phyloP scores from a whole-genome alignment of 2,329 filamentous ascomycete species.

The Fusarium sambucinum region DNA sequence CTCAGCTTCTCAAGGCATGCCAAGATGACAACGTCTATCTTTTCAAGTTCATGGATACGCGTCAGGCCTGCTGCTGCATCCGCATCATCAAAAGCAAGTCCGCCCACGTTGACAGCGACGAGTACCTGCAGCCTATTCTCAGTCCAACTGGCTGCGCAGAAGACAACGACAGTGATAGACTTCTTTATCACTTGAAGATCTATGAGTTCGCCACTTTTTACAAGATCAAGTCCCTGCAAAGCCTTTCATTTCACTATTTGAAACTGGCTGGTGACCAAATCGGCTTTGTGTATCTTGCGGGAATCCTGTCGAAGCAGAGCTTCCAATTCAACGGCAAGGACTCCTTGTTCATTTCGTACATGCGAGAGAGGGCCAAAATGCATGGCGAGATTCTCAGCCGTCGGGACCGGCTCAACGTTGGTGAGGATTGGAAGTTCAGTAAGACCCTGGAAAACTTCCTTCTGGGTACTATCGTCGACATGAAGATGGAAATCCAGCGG shows the following conservation, averaged over 20 bases:
- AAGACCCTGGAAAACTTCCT: not conserved
- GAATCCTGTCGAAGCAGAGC: not conserved
- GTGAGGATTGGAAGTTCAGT: not conserved
- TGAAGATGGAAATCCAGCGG: not conserved
- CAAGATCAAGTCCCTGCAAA: not conserved
- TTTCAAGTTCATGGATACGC: not conserved
- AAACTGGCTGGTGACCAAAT: not conserved
- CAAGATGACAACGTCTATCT: not conserved
- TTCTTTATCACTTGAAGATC: not conserved
- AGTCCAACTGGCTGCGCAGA: too few relatives aligned
- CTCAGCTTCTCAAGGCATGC: not conserved
- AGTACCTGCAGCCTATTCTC: not conserved
- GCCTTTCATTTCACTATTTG: not conserved
- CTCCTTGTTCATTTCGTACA: not conserved
- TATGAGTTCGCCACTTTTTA: not conserved
- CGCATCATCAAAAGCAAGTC: not conserved
- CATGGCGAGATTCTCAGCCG: not conserved
- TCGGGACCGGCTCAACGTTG: not conserved
- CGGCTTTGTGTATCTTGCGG: not conserved
- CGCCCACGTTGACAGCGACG: not conserved
- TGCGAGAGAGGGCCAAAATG: not conserved
- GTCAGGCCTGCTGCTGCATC: not conserved
- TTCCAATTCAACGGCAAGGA: not conserved
- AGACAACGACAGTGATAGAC: too few relatives aligned
- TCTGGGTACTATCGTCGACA: not conserved